A percentile compares a stretch with the other conserved stretches of the same genome.
phyloP scores from a whole-genome alignment of 192 early-diverging fungal genomes.

The Thamnidium elegans region DNA sequence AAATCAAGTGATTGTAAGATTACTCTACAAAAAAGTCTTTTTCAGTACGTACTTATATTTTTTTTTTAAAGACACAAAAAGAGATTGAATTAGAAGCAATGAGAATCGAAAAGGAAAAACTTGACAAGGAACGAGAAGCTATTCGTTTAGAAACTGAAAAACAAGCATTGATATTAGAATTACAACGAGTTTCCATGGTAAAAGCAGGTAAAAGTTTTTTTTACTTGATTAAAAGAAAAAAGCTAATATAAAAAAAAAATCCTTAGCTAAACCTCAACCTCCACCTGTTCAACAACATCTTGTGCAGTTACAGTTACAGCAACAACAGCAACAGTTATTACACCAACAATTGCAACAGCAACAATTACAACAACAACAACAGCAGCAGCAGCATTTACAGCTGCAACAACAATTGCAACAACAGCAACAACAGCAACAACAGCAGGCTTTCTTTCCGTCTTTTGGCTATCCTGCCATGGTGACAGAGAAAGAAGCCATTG shows the following conservation, averaged over 20 bases:
- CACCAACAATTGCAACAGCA: neutral
- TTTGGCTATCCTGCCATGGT: constrained; percentile 18
- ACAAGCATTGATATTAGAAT: neutral
- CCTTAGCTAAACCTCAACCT: neutral
- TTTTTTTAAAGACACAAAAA: neutral
- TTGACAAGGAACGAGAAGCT: too few species aligned
- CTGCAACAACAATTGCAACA: neutral
- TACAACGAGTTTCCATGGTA: neutral
- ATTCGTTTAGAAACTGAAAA: neutral
- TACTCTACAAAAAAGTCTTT: too few species aligned
- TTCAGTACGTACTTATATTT: neutral
- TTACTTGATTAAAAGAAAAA: neutral
- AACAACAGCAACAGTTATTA: neutral
- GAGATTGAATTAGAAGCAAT: neutral
- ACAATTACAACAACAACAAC: neutral
- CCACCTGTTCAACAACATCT: neutral
- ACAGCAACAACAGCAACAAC: neutral
- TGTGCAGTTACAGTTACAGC: neutral
- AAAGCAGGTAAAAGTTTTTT: neutral
- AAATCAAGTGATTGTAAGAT: too few species aligned
- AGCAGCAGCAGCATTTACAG: neutral
- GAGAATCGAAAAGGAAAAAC: neutral
- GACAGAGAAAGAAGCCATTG: constrained; percentile 23
- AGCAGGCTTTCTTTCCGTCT: neutral
- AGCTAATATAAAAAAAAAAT: neutral